Base-by-base conservation (phyloP, 1,284 basidiomycete genomes). In the Apiotrichum laibachii region DNA sequence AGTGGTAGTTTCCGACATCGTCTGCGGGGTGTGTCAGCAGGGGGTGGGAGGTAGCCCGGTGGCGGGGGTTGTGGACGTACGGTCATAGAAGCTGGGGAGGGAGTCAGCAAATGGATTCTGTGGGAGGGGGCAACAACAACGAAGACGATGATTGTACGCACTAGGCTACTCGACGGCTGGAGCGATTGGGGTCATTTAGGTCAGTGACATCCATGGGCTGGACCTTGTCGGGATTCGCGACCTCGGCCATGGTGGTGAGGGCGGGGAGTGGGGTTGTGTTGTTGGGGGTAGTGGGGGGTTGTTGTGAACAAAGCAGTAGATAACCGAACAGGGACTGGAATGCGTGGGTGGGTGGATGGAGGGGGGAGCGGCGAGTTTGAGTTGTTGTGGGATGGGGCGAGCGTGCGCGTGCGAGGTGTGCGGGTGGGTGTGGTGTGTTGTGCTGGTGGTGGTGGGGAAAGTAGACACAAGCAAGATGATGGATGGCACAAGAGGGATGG, bases 1-100 rank as follows among this genome's bases (percentile, higher is more conserved):
- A 96, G 15, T 88, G 90, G 65, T 76, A 78, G 60, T 78, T 77
- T 21, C 77, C 75, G 12, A 77, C 77, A 61, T 79, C 77, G 46
- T 64, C 65, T 66, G 53, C 11, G 19, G 10, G 50, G 18, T 33
- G 57, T 34, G 57, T 42, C 19, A 35, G n/a, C 16, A 4, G 2
- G n/a, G 21, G 10, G 12, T 15, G 52, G 39, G 26, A 35, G 53
- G 4, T 6, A 19, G 22, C 11, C 18, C 2, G 35, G 22, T 18
- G 51, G n/a, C 6, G 19, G 15, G 46, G n/a, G n/a, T 34, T 2
- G 16, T 16, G 21, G 3, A 62, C 68, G 56, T 49, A 71, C 71
- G 66, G 54, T 73, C 71, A 39, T 73, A 73, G 57, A 67, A 73
- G 59, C 71, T 73, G 56, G 47, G 39, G 11, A 3, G 16, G 9